These are phyloP conservation scores for Aspergillus texensis DNA, from an alignment of 2,329 filamentous ascomycete species.

Conservation along the genomic window DNA sequence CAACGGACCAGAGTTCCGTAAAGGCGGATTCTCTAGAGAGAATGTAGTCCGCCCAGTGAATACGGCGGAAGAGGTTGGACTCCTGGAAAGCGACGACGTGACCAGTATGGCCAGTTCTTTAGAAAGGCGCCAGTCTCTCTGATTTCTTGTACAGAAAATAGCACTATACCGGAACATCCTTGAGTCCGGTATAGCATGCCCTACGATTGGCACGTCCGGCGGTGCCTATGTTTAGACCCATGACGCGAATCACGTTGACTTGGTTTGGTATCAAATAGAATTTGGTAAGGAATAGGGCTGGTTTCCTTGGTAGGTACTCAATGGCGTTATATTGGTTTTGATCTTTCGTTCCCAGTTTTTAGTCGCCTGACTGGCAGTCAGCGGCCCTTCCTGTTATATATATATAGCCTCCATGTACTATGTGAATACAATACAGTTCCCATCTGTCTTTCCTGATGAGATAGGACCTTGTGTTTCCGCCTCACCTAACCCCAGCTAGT, in stretches of 20 bases:
- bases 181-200: background rate
- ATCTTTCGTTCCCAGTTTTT: background rate
- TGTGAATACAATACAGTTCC: background rate
- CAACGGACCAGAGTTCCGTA: conserved; percentile 68
- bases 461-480: background rate
- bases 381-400: background rate
- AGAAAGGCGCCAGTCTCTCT: conserved; percentile 35
- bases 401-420: background rate
- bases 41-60: conserved; percentile 29
- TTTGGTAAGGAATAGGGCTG: conserved; percentile 1
- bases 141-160: conserved; percentile 4
- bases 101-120: conserved; percentile 36
- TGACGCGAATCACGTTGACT: background rate
- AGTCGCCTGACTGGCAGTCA: background rate
- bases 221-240: background rate
- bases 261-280: conserved; percentile 1
- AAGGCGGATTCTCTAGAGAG: conserved; percentile 34
- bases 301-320: conserved; percentile 6
- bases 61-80: conserved; percentile 38
- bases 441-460: background rate
- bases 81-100: conserved; percentile 39
- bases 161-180: background rate
- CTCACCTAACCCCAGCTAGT: background rate
- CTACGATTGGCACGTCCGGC: background rate
- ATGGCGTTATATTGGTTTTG: conserved; percentile 5